Conservation (phyloP, 2,329 filamentous ascomycete genomes). For the Alternaria triticina region DNA sequence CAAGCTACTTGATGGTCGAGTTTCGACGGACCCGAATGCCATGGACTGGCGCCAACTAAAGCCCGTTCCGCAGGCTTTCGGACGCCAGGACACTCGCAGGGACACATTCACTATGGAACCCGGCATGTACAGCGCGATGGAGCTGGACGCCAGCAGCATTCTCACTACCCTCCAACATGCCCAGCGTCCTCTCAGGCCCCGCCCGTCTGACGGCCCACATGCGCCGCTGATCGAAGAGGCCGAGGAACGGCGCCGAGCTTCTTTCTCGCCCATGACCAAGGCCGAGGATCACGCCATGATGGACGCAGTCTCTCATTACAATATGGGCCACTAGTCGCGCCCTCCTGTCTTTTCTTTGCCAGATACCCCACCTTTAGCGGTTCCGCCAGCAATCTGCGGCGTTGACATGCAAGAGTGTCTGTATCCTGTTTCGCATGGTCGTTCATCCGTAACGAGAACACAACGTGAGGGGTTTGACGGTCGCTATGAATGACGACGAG, state of each 20-base stretch:
- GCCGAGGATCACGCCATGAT: constrained; percentile 8
- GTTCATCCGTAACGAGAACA: not conserved
- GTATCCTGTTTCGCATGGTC: not conserved
- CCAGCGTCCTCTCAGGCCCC: constrained; percentile 34
- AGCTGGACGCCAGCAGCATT: constrained; percentile 46
- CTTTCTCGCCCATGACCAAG: constrained; percentile 23
- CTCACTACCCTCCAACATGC: constrained; percentile 45
- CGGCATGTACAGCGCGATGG: constrained; percentile 45
- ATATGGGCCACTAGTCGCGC: not conserved
- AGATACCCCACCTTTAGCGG: not conserved
- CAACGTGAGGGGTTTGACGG: not conserved
- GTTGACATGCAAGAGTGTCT: not conserved
- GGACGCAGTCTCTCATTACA: constrained; percentile 5
- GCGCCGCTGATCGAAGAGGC: constrained; percentile 37
- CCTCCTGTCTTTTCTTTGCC: not conserved
- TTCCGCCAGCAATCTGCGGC: not conserved
- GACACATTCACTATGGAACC: constrained; percentile 37
- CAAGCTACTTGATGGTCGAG: constrained; percentile 43
- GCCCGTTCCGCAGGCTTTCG: constrained; percentile 25
- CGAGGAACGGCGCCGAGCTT: constrained; percentile 32
- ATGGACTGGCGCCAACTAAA: constrained; percentile 43
- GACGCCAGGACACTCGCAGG: constrained; percentile 16
- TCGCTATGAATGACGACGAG: not conserved
- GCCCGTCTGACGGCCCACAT: constrained; percentile 39
- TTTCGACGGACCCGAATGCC: constrained; percentile 33